Evolutionary conservation across 2,329 filamentous ascomycete genomes (phyloP).

Genomic region (Xylaria hypoxylon): DNA sequence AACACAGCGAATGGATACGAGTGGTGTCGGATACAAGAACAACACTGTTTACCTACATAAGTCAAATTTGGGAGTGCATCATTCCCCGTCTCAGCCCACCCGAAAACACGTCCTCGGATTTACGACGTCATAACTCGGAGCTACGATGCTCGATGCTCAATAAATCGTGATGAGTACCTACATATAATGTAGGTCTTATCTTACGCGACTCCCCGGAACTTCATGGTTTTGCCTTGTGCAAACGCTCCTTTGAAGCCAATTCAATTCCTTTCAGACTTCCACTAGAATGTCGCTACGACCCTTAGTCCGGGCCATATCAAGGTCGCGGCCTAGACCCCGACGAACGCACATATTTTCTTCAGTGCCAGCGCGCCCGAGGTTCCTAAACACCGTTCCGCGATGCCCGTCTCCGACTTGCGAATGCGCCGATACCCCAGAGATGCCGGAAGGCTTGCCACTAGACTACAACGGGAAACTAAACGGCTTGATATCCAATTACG

Average conservation of each 20-base stretch:
- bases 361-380: slow-evolving; percentile 8
- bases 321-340: slow-evolving; percentile 12
- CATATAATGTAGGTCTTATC: not conserved
- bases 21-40: too few relatives aligned
- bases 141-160: slow-evolving; percentile 22
- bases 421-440: slow-evolving; percentile 74
- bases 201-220: not conserved
- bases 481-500: slow-evolving; percentile 81
- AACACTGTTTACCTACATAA: too few relatives aligned
- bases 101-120: slow-evolving; percentile 23
- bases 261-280: not conserved
- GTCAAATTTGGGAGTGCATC: too few relatives aligned
- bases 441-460: slow-evolving; percentile 77
- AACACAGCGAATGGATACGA: too few relatives aligned
- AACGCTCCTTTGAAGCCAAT: not conserved
- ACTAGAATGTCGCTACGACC: slow-evolving; percentile 44
- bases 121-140: slow-evolving; percentile 38
- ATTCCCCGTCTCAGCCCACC: not conserved
- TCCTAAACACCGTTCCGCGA: slow-evolving; percentile 56
- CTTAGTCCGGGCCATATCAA: slow-evolving; percentile 35
- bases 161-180: not conserved
- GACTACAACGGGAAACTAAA: slow-evolving; percentile 77
- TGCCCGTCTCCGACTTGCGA: slow-evolving; percentile 83
- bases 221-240: not conserved
- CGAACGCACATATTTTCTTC: slow-evolving; percentile 6